Evolutionary conservation across 495 filamentous ascomycete species (phyloP), one percentile per base, ranked within the genome.

Genomic region (Penicillium alfredii): DNA sequence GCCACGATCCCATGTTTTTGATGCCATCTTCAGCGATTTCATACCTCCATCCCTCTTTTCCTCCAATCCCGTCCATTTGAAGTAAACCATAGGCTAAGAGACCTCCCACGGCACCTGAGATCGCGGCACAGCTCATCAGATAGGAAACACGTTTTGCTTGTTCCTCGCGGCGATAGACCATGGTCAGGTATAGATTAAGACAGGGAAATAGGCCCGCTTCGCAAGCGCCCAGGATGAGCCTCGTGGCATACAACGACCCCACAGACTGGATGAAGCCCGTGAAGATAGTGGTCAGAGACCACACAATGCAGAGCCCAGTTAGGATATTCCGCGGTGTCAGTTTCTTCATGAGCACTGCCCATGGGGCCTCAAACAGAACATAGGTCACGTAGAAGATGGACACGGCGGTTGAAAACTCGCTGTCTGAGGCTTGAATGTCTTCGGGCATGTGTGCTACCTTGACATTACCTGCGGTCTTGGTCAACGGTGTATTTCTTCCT

Each of bases 181-280:
- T 61, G 1, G 67, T 69, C 15, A 73, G 35, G 33, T 78, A 76
- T 25, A 75, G 51, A 22, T 71, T 67, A 11, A 76, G 59, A 17
- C 74, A 74, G 0, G 86, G 86, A 47, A 89, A 86, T 6, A 89
- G 68, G 3, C 79, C 79, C 0, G 78, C 80, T 54, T 84, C 81
- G 22, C 76, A 72, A 1, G 61, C 65, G 3, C 81, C 81, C 0
- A 85, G 62, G 28, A 86, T 66, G 5, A 85, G 48, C 9, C 80
- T 67, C n/a, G 68, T 71, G 8, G 72, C 77, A 32, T 73, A 64
- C 8, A 78, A 56, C 16, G 67, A 56, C 5, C 49, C 66, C 15
- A 73, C 66, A 30, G 56, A 69, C 10, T 65, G 45, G 4, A 74
- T 60, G 29, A 77, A 73, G 5, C 72, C 75, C 0, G 74, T 68